Evolutionary conservation across 192 early-diverging fungal genomes (phyloP).

Genomic region (Pecoramyces ruminantium): DNA sequence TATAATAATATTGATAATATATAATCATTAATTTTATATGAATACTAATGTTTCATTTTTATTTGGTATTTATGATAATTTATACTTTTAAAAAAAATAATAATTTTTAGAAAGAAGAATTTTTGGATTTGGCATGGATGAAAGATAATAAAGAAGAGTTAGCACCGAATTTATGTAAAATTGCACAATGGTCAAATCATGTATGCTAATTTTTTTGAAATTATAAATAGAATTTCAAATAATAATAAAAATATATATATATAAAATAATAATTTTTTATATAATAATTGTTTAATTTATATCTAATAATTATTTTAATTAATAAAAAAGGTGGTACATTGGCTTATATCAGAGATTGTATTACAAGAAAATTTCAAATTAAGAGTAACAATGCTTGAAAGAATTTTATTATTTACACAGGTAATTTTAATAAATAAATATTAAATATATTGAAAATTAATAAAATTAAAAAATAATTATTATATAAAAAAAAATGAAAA

Average conservation of each 20-base stretch:
- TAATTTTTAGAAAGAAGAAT: conserved; percentile 26
- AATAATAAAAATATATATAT: no score
- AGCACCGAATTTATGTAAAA: conserved; percentile 29
- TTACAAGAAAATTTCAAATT: conserved; percentile 20
- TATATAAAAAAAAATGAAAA: no score
- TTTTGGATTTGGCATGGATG: conserved; percentile 35
- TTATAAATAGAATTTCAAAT: no score
- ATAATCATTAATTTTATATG: not conserved
- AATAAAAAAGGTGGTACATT: conserved; percentile 6
- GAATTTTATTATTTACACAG: conserved; percentile 18
- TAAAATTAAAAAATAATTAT: no score
- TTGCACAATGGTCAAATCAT: conserved; percentile 40
- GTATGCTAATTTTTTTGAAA: no score
- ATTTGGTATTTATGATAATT: no score
- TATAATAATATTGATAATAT: not conserved
- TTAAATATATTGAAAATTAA: no score
- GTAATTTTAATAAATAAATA: no score
- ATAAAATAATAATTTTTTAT: no score
- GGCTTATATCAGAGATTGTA: conserved; percentile 34
- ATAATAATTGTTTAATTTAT: no score
- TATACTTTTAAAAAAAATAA: no score
- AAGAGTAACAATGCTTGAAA: conserved; percentile 22
- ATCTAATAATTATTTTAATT: not conserved
- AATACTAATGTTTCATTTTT: no score
- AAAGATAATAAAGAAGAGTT: conserved; percentile 30